Evolutionary conservation across 805 yeast species (phyloP).

Genomic region (Lachancea sp.): DNA sequence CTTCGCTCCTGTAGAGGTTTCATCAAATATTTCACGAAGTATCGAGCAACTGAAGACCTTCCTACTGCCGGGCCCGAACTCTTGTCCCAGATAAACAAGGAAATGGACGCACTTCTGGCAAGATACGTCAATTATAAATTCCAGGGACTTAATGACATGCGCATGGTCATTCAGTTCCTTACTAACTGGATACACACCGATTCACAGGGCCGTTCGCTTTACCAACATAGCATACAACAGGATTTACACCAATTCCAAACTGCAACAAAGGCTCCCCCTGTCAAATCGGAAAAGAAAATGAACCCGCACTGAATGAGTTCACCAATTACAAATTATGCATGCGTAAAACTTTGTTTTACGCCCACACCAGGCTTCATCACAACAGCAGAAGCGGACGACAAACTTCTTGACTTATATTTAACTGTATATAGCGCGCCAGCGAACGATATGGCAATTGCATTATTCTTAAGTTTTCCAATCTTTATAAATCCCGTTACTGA

Average conservation of each 20-base stretch:
- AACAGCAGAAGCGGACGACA: background rate
- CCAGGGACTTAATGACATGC: constrained; percentile 21
- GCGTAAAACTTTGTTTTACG: constrained; percentile 2
- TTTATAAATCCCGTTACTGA: too few relatives aligned
- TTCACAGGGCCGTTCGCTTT: constrained; percentile 1
- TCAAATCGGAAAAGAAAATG: background rate
- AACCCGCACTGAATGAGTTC: background rate
- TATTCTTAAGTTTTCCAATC: background rate
- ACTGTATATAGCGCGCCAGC: background rate
- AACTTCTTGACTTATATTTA: background rate
- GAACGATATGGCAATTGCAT: background rate
- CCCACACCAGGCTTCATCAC: background rate
- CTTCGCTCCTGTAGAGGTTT: constrained; percentile 22
- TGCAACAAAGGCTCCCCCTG: too few relatives aligned
- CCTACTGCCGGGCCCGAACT: constrained; percentile 1
- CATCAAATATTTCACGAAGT: constrained; percentile 16
- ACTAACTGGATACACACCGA: constrained; percentile 19
- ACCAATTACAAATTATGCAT: constrained; percentile 1
- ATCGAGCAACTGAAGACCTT: background rate
- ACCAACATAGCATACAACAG: too few relatives aligned
- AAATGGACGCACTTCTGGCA: constrained; percentile 14
- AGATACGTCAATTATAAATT: constrained; percentile 18
- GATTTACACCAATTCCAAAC: too few relatives aligned
- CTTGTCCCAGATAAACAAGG: constrained; percentile 10
- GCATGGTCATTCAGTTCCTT: constrained; percentile 12